phyloP scores from a whole-genome alignment of 352 stramenopile species.

The Globisporangium paddicum region DNA sequence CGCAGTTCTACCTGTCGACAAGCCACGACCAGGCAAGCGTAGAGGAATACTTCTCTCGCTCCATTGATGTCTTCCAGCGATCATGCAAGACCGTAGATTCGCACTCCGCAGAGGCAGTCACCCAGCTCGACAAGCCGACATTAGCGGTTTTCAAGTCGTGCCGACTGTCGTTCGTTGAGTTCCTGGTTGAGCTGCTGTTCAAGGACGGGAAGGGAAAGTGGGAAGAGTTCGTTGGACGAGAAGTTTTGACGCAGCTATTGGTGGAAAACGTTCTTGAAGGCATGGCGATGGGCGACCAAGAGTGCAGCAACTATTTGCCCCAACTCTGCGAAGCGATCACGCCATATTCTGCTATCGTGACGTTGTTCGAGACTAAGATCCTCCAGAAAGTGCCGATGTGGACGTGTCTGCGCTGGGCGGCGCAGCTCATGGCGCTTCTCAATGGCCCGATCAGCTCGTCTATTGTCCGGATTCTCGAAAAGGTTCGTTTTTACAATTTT shows the following conservation, averaged over 20 bases:
- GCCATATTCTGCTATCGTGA: constrained; percentile 41
- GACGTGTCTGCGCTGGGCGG: constrained; percentile 76
- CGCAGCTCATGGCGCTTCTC: constrained; percentile 70
- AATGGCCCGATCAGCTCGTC: constrained; percentile 48
- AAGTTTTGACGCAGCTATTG: constrained; percentile 37
- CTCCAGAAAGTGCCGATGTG: constrained; percentile 57
- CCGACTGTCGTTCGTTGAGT: constrained; percentile 63
- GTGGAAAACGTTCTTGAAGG: constrained; percentile 60
- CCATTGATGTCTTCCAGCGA: constrained; percentile 57
- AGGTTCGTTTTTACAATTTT: too few relatives aligned
- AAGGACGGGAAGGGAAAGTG: constrained; percentile 28
- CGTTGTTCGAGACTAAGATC: constrained; percentile 37
- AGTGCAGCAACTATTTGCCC: constrained; percentile 73
- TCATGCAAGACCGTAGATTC: constrained; percentile 20
- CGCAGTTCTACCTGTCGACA: constrained; percentile 55
- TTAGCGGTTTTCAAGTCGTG: constrained; percentile 30
- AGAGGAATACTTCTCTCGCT: constrained; percentile 51
- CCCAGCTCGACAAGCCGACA: constrained; percentile 1
- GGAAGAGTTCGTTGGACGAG: constrained; percentile 32
- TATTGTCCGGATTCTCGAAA: constrained; percentile 63
- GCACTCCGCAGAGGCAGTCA: not conserved
- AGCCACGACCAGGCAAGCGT: constrained; percentile 29
- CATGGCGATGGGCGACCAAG: constrained; percentile 54
- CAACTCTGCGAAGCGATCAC: constrained; percentile 62
- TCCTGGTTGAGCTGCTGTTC: constrained; percentile 61